Evolutionary conservation across 2,329 filamentous ascomycete genomes (phyloP).

Genomic region (Calonectria ilicicola): DNA sequence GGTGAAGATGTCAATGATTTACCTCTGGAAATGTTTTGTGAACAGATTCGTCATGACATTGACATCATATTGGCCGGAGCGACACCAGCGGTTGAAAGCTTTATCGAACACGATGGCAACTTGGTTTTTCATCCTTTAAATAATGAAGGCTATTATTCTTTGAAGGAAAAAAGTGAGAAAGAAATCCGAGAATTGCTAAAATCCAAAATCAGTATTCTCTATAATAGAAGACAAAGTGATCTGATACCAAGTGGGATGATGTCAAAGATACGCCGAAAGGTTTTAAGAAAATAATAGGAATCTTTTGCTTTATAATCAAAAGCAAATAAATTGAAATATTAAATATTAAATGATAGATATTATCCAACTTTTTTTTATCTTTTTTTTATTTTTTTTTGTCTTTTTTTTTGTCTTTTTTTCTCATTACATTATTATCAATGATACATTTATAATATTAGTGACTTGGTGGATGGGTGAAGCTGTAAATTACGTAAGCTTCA

Average conservation of each 20-base stretch:
- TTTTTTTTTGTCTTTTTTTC: no score
- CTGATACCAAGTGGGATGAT: background rate
- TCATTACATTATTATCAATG: no score
- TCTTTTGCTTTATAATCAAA: no score
- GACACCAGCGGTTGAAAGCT: background rate
- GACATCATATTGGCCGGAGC: constrained; percentile 67
- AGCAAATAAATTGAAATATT: no score
- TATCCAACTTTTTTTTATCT: no score
- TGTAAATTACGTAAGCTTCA: no score
- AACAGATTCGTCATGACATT: constrained; percentile 77
- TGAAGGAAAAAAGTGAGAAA: background rate
- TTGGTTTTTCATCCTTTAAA: background rate
- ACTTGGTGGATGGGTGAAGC: no score
- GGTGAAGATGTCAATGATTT: constrained; percentile 85
- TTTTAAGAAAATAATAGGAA: no score
- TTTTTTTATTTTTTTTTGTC: no score
- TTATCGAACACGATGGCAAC: background rate
- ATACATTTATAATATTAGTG: no score
- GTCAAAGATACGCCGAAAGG: background rate
- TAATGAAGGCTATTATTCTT: background rate
- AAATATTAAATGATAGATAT: no score
- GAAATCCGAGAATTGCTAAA: background rate
- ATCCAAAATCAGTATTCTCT: background rate
- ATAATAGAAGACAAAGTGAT: background rate
- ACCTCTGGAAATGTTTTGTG: constrained; percentile 79